These are phyloP conservation scores for Emmonsia crescens DNA, from an alignment of 2,329 filamentous ascomycete species.

Conservation along the genomic window DNA sequence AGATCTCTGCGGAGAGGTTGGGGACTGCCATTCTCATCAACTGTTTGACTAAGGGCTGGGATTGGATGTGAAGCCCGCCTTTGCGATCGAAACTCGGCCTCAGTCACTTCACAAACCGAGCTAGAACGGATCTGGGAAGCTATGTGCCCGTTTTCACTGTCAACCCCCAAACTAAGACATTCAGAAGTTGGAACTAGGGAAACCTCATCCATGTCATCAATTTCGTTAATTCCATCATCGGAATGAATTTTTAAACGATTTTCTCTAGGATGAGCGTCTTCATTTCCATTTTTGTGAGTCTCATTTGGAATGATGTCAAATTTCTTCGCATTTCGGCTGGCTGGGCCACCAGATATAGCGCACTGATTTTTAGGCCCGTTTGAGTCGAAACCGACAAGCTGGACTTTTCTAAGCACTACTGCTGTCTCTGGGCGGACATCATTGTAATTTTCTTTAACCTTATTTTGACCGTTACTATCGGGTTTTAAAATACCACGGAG, in stretches of 20 bases:
- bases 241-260: neutral
- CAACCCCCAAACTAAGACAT: neutral
- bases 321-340: neutral
- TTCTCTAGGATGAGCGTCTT: neutral
- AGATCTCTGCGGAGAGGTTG: conserved; percentile 9
- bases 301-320: neutral
- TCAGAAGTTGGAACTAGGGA: neutral
- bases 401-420: conserved; percentile 3
- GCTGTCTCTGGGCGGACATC: neutral
- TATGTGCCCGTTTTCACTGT: neutral
- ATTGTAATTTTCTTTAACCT: neutral
- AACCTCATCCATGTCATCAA: neutral
- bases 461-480: too few relatives aligned
- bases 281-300: neutral
- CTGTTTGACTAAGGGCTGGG: conserved; percentile 14
- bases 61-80: neutral
- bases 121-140: neutral
- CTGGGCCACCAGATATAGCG: neutral
- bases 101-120: conserved; percentile 3
- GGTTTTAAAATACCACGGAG: neutral
- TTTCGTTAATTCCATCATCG: neutral
- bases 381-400: conserved; percentile 4
- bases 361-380: conserved; percentile 6
- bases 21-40: conserved; percentile 30
- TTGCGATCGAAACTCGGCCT: conserved; percentile 1